Evolutionary conservation across 1,139 yeast genomes (phyloP), one percentile per base, ranked within the genome.

Genomic region (Hansenula lynferdii): DNA sequence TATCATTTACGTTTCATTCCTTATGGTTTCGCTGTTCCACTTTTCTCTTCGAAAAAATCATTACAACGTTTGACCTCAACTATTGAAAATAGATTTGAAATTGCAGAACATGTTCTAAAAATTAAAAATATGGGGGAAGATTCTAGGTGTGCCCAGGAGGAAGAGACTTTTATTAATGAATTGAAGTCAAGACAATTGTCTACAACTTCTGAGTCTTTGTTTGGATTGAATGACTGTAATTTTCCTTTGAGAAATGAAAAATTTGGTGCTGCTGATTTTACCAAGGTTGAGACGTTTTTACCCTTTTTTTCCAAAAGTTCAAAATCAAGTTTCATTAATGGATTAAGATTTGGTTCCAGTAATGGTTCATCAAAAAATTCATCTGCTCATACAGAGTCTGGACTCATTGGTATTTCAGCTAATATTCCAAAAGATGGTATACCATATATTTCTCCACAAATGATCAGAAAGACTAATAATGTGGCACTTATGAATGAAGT

Each of bases 1-100:
- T 58, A 59, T 37, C 53, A 56, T 30, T 40, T 64, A 8, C 54
- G 68, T 46, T 56, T 63, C 26, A 58, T 63, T 35, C 68, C 69
- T 7, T 63, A 61, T 45, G 62, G 64, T 9, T 57, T 64, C 35
- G 49, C 45, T 34, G 48, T 45, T 11, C 45, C 53, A 7, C 40
- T 51, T 17, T 50, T 51, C 33, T 44, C 50, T 4, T 45, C 52
- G 1, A 40, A 37, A 20, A 32, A 21, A 9, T 28, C 48, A 0
- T 28, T 50, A 16, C 32, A 34, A 3, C 29, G 29, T 8, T 28
- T 53, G 31, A 44, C 43, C 22, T 34, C 33, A n/a, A 25, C 37
- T 1, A 33, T 50, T 23, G 46, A 43, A 23, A 39, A 45, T 10
- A 37, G 47, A 17, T 32, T 51, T n/a, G 34, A 40, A 20, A 42